Conservation (phyloP, 257 asterid species). For the Nemophila menziesii region DNA sequence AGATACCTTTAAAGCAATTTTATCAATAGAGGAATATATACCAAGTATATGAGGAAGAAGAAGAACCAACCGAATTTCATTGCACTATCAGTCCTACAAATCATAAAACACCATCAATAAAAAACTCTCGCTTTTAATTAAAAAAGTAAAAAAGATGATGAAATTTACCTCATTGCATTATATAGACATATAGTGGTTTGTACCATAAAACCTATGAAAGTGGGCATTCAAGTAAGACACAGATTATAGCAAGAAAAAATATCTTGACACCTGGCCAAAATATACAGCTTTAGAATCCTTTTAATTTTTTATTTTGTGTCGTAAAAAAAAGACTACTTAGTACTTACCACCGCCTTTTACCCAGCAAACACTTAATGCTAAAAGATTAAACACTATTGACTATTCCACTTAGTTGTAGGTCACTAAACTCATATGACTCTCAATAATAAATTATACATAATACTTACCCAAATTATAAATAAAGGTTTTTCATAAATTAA, state of each 20-base stretch:
- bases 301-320: too few relatives aligned
- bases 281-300: slow-evolving; percentile 16
- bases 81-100: slow-evolving; percentile 91
- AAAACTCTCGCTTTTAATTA: too few relatives aligned
- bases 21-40: slow-evolving; percentile 15
- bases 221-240: slow-evolving; percentile 76
- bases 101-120: slow-evolving; percentile 1
- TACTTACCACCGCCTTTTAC: slow-evolving; percentile 81
- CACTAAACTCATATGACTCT: too few relatives aligned
- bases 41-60: slow-evolving; percentile 86
- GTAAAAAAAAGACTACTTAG: slow-evolving; percentile 1
- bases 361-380: slow-evolving; percentile 82
- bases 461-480: too few relatives aligned
- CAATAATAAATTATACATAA: too few relatives aligned
- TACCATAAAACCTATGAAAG: slow-evolving; percentile 87
- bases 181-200: slow-evolving; percentile 90
- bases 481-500: too few relatives aligned
- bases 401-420: too few relatives aligned
- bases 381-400: slow-evolving; percentile 68
- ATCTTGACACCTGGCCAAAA: slow-evolving; percentile 68
- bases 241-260: slow-evolving; percentile 78
- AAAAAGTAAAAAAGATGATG: not conserved
- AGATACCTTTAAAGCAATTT: not conserved
- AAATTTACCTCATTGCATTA: slow-evolving; percentile 78
- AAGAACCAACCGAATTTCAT: slow-evolving; percentile 88